Evolutionary conservation across 352 stramenopile species (phyloP), one percentile per base, ranked within the genome.

Genomic region (Globisporangium ultimum): DNA sequence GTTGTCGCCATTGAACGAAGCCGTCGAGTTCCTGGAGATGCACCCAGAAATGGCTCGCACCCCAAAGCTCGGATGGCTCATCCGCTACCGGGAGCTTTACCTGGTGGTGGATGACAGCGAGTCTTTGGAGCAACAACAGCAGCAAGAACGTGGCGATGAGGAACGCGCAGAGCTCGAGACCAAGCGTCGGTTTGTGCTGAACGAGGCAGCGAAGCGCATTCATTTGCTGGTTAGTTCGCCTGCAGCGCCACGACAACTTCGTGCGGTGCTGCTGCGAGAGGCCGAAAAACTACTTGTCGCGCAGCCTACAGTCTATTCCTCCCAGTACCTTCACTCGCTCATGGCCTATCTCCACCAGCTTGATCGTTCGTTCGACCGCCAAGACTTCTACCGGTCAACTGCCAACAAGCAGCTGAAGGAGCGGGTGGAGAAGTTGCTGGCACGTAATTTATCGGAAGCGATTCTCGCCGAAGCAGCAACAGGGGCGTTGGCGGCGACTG

Each of bases 21-120:
- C 81, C 2, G 74, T 87, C 38, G 82, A 91, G 49, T 90, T 90
- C 61, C 64, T 91, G 47, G 79, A 88, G 24, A 28, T 64, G 14
- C 68, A 78, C 21, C 46, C 63, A 15, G 68, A 84, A 13, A 61
- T 87, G 38, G 66, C 77, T 15, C 68, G 66, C 34, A 80, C 78
- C 17, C 69, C 79, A 43, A 74, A 73, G 51, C 58, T 91, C 18
- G 60, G 65, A 34, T 93, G 84, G 78, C 56, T 91, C 5, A 68
- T 89, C 15, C 70, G 67, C 38, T 93, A 90, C 64, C 78, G 84
- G 5, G 82, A 93, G 58, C 72, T 91, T 14, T 62, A 73, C 42
- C 57, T 93, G 18, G 76, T 92, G 46, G 61, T 91, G 0, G 74
- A 89, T 40, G 84, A 93, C 42, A 60, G 74, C n/a, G 60, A 78